Evolutionary conservation across 139 green algal species (phyloP).

Genomic region (Protoeuglena noctilucae): DNA sequence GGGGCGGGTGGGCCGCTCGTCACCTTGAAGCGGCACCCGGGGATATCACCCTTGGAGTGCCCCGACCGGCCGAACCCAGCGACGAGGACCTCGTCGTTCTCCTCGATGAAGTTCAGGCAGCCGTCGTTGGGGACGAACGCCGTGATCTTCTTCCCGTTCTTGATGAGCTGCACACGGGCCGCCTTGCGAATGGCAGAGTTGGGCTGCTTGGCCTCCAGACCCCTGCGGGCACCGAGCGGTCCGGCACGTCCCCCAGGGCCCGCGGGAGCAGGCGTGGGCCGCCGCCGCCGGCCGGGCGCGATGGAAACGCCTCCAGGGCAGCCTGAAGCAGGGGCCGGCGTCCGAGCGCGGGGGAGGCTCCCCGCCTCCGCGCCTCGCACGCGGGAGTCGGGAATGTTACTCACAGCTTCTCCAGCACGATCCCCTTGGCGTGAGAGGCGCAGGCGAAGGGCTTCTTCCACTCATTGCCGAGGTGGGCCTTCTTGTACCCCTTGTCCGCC

Average conservation of each 20-base stretch:
- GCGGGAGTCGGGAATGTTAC: too few species aligned
- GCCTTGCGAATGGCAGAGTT: constrained; percentile 99
- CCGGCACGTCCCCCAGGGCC: not conserved
- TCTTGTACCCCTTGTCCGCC: constrained; percentile 99
- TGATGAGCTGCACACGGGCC: constrained; percentile 99
- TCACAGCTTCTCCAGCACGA: constrained; percentile 99
- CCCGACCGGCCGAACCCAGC: constrained; percentile 91
- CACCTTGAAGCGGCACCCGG: constrained; percentile 99
- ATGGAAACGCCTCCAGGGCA: too few species aligned
- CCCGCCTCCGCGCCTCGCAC: too few species aligned
- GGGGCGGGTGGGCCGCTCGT: too few species aligned
- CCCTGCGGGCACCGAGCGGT: constrained; percentile 37
- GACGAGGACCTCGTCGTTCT: constrained; percentile 99
- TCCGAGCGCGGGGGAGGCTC: too few species aligned
- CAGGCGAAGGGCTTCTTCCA: constrained; percentile 99
- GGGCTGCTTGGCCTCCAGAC: constrained; percentile 99
- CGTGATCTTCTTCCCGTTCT: constrained; percentile 99
- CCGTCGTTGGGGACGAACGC: constrained; percentile 99
- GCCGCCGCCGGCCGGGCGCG: not conserved
- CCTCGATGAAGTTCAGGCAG: constrained; percentile 99
- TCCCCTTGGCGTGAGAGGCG: constrained; percentile 97
- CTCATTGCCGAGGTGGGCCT: constrained; percentile 88
- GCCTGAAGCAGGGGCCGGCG: too few species aligned
- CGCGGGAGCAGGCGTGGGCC: not conserved
- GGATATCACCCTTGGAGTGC: constrained; percentile 99